Evolutionary conservation across 176 grass and related monocot species (phyloP).

Genomic region (Otatea glauca): DNA sequence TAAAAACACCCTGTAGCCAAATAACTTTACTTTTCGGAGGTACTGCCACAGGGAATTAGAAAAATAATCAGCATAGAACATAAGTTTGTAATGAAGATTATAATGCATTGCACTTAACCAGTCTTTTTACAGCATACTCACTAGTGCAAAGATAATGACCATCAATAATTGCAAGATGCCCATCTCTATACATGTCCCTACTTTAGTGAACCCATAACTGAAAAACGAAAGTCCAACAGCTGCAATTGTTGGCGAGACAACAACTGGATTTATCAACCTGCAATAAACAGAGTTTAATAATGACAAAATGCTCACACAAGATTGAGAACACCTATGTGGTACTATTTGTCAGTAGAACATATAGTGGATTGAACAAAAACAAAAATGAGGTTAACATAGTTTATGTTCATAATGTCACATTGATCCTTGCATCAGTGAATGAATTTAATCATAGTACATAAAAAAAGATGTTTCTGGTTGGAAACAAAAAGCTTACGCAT

Average conservation of each 20-base stretch:
- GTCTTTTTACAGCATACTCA: slow-evolving; percentile 58
- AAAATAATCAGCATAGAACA: slow-evolving; percentile 33
- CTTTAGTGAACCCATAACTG: slow-evolving; percentile 88
- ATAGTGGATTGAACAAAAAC: slow-evolving; percentile 5
- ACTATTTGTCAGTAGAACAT: not conserved
- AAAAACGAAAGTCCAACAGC: slow-evolving; percentile 97
- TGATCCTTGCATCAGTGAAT: not conserved
- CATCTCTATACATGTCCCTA: slow-evolving; percentile 92
- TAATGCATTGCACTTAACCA: slow-evolving; percentile 18
- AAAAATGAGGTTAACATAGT: not conserved
- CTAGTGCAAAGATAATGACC: slow-evolving; percentile 89
- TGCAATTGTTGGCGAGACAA: slow-evolving; percentile 88
- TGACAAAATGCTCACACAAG: not conserved
- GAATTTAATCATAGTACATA: slow-evolving; percentile 23
- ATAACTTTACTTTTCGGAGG: slow-evolving; percentile 94
- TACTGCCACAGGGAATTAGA: slow-evolving; percentile 64
- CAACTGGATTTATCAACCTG: slow-evolving; percentile 98
- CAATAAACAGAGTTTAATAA: slow-evolving; percentile 43
- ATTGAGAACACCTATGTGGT: slow-evolving; percentile 23
- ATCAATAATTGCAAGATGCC: slow-evolving; percentile 80
- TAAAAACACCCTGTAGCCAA: slow-evolving; percentile 87
- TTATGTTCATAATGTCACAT: not conserved
- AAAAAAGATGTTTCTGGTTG: not conserved
- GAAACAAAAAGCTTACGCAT: not conserved
- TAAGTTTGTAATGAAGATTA: not conserved